Evolutionary conservation across 2,329 filamentous ascomycete species (phyloP).

Genomic region (Anthostomella pinea): DNA sequence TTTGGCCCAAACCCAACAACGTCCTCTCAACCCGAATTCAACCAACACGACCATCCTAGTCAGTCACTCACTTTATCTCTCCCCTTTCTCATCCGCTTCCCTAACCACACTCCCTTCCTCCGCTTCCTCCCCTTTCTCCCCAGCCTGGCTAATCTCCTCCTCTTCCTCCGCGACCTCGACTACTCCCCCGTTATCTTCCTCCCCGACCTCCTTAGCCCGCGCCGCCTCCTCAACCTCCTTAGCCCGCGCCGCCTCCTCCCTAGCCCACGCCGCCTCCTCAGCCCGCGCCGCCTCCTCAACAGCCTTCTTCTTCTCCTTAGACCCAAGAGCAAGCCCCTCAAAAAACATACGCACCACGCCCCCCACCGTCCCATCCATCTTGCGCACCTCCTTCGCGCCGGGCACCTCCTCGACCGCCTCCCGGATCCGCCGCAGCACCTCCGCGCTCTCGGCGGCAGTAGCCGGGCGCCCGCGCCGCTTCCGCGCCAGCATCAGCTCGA

Average conservation of each 20-base stretch:
- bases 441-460: slow-evolving; percentile 57
- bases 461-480: slow-evolving; percentile 63
- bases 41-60: no score
- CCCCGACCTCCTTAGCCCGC: no score
- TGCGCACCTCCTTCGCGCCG: slow-evolving; percentile 37
- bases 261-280: no score
- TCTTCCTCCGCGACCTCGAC: no score
- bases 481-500: slow-evolving; percentile 69
- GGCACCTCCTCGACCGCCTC: slow-evolving; percentile 24
- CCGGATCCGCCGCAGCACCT: slow-evolving; percentile 51
- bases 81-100: slow-evolving; percentile 1
- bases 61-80: no score
- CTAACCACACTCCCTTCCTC: slow-evolving; percentile 2
- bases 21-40: no score
- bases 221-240: no score
- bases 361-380: slow-evolving; percentile 39
- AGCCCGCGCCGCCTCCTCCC: no score
- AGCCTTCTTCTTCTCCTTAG: slow-evolving; percentile 16
- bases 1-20: no score
- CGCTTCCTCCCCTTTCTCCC: slow-evolving; percentile 4
- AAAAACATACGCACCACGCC: slow-evolving; percentile 35
- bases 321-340: slow-evolving; percentile 34
- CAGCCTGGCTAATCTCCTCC: no score
- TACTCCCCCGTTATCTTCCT: no score
- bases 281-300: no score